phyloP scores from a whole-genome alignment of 2,329 filamentous ascomycete species.

The Aspergillus brasiliensis region DNA sequence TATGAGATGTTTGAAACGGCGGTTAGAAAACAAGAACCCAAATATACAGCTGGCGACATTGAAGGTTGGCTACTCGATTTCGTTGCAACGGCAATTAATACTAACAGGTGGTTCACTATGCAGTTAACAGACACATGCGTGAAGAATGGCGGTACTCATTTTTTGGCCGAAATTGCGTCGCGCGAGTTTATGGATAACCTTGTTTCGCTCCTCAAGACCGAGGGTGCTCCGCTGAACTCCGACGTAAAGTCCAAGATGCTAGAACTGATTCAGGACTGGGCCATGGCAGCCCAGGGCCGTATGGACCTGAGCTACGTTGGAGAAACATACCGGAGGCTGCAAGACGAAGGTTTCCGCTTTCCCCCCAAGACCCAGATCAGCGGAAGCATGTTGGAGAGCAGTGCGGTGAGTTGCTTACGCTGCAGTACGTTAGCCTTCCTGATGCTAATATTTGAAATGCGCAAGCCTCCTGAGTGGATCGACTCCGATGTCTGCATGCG shows the following conservation, averaged over 20 bases:
- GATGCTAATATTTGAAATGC: slow-evolving; percentile 13
- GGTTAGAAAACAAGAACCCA: slow-evolving; percentile 96
- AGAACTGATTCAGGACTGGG: slow-evolving; percentile 92
- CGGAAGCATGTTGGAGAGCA: slow-evolving; percentile 98
- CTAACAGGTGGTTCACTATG: slow-evolving; percentile 15
- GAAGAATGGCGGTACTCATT: slow-evolving; percentile 96
- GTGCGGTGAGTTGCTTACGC: slow-evolving; percentile 66
- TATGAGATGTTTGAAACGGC: slow-evolving; percentile 91
- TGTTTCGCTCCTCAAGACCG: slow-evolving; percentile 81
- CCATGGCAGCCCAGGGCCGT: slow-evolving; percentile 81
- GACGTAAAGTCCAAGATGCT: slow-evolving; percentile 90
- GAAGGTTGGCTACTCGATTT: slow-evolving; percentile 62
- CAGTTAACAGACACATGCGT: slow-evolving; percentile 96
- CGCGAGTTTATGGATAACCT: slow-evolving; percentile 98
- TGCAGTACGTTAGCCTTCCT: background rate
- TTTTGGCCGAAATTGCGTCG: slow-evolving; percentile 91
- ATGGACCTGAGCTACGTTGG: slow-evolving; percentile 82
- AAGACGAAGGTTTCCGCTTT: slow-evolving; percentile 84
- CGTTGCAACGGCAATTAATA: slow-evolving; percentile 13
- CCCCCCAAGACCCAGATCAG: slow-evolving; percentile 83
- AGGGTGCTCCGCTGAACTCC: slow-evolving; percentile 73
- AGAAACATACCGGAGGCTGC: slow-evolving; percentile 80
- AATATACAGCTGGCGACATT: slow-evolving; percentile 95
- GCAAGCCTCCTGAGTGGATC: slow-evolving; percentile 89
- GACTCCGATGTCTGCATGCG: slow-evolving; percentile 99